Percentiles rank a stretch among this genome's conserved stretches.
Evolutionary conservation across 306 rosid species (phyloP).

Genomic region (Rosa persica): DNA sequence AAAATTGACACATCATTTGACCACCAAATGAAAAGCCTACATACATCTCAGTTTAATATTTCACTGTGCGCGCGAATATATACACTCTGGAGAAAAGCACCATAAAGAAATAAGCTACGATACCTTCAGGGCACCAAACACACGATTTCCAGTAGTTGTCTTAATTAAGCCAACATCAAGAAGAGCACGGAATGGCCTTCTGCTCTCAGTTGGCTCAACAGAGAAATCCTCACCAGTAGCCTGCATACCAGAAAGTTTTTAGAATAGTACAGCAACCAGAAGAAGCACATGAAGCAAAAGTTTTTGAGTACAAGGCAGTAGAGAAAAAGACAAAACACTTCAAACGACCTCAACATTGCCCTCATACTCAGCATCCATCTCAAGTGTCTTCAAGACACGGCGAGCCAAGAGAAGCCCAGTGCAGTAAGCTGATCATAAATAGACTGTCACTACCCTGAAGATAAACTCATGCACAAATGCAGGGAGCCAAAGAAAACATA

Average conservation of each 20-base stretch:
- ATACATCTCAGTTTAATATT: not conserved
- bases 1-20: not conserved
- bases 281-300: not conserved
- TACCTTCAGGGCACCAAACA: slow-evolving; percentile 94
- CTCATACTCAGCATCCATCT: slow-evolving; percentile 79
- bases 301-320: not conserved
- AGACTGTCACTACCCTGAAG: not conserved
- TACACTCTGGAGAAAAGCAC: not conserved
- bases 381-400: slow-evolving; percentile 64
- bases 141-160: slow-evolving; percentile 90
- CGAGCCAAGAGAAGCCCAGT: slow-evolving; percentile 94
- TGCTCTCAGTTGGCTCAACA: slow-evolving; percentile 79
- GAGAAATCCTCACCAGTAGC: slow-evolving; percentile 91
- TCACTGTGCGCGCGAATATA: not conserved
- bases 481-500: no score
- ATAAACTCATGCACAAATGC: not conserved
- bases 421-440: slow-evolving; percentile 60
- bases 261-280: not conserved
- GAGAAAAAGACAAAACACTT: no score
- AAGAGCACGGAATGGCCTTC: slow-evolving; percentile 98
- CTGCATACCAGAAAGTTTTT: slow-evolving; percentile 20
- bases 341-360: slow-evolving; percentile 83
- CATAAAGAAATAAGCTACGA: slow-evolving; percentile 28
- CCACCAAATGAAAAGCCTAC: not conserved
- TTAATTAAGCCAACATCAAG: slow-evolving; percentile 84